Conservation (phyloP, 2,329 filamentous ascomycete species). For the Chaetomiaceae sp. region DNA sequence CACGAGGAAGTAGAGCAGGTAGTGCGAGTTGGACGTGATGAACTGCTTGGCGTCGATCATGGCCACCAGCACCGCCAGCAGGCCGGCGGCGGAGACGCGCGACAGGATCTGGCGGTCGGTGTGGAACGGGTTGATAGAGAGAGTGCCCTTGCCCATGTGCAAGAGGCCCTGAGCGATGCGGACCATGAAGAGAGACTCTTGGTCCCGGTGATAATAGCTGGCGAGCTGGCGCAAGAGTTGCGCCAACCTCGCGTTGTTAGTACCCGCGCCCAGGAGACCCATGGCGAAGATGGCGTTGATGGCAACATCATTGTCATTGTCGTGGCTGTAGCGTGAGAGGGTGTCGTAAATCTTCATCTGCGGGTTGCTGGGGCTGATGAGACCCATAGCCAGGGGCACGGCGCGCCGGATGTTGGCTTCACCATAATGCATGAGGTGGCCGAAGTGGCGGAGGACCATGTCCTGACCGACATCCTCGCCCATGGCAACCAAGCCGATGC, state of each 20-base stretch:
- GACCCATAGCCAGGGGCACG: conserved; percentile 91
- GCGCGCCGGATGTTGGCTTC: conserved; percentile 95
- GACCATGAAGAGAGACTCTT: conserved; percentile 97
- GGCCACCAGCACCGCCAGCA: conserved; percentile 84
- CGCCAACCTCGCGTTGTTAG: conserved; percentile 94
- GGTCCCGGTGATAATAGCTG: conserved; percentile 96
- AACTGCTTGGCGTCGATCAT: conserved; percentile 95
- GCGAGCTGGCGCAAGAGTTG: conserved; percentile 92
- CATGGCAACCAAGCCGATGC: conserved; percentile 92
- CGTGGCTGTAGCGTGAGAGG: conserved; percentile 92
- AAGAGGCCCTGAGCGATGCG: conserved; percentile 94
- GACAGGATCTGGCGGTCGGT: conserved; percentile 95
- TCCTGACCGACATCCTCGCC: conserved; percentile 97
- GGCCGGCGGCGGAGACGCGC: conserved; percentile 79
- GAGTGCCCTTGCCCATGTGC: conserved; percentile 98
- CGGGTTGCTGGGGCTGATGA: conserved; percentile 95
- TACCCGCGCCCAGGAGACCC: conserved; percentile 93
- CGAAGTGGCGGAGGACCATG: conserved; percentile 96
- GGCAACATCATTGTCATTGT: conserved; percentile 96
- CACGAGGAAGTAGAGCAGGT: conserved; percentile 94
- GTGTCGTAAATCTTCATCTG: conserved; percentile 99
- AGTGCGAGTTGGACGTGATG: conserved; percentile 65
- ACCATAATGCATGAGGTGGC: conserved; percentile 98
- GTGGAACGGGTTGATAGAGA: conserved; percentile 97
- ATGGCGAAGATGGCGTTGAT: conserved; percentile 99